Evolutionary conservation across 169 alveolate species (phyloP).

Genomic region (Plasmodium vivax): DNA sequence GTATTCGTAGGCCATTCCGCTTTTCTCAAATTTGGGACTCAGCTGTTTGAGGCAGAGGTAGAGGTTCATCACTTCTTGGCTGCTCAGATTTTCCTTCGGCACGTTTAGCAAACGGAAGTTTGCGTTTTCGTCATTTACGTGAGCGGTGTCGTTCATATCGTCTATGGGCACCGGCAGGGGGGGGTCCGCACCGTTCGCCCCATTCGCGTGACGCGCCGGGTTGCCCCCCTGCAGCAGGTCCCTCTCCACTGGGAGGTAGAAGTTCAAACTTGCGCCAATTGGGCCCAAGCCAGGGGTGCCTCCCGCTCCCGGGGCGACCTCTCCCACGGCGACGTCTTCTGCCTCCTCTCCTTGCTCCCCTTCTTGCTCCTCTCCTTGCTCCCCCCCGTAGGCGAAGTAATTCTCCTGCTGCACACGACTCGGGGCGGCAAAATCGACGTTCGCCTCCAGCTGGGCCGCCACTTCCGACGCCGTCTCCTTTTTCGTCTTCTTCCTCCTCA

Average conservation of each 20-base stretch:
- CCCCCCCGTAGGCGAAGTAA: not conserved
- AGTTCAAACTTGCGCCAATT: not conserved
- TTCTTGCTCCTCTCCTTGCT: not conserved
- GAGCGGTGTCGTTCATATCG: not conserved
- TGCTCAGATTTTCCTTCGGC: slow-evolving; percentile 30
- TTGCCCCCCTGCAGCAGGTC: not conserved
- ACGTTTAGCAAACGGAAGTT: slow-evolving; percentile 4
- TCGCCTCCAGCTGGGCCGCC: not conserved
- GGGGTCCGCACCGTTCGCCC: not conserved
- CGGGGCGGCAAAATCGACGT: not conserved
- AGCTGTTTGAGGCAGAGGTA: slow-evolving; percentile 19
- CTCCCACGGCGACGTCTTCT: too few relatives aligned
- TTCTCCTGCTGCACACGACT: not conserved
- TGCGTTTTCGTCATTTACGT: not conserved
- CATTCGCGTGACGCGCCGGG: not conserved
- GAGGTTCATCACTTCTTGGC: slow-evolving; percentile 20
- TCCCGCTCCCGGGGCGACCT: not conserved
- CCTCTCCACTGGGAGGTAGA: not conserved
- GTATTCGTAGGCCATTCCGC: slow-evolving; percentile 4
- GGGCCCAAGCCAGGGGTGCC: not conserved
- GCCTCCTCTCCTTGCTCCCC: not conserved
- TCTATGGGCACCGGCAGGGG: not conserved
- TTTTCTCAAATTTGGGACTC: slow-evolving; percentile 8
- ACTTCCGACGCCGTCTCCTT: not conserved
- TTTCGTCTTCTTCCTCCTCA: not conserved